Percentiles rank a stretch among this genome's conserved stretches.
Conservation (phyloP, 225 moss, liverwort and hornwort genomes). For the Neckera pumila region DNA sequence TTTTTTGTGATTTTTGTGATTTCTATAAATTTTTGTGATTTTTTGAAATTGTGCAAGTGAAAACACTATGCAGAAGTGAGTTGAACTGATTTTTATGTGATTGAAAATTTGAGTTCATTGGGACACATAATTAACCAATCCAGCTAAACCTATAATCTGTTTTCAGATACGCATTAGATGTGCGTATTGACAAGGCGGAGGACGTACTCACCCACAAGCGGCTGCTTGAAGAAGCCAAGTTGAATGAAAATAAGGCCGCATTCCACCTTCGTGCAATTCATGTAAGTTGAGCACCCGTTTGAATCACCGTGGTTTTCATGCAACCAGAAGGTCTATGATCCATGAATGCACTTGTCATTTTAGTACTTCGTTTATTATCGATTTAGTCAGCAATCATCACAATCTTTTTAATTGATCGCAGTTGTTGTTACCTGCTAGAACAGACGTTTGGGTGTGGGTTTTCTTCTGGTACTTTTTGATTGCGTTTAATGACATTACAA, state of each 20-base stretch:
- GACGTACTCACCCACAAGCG: constrained; percentile 92
- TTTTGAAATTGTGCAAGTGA: background rate
- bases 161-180: constrained; percentile 88
- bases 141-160: background rate
- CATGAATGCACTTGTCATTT: background rate
- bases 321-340: background rate
- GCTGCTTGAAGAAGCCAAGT: constrained; percentile 59
- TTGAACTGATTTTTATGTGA: background rate
- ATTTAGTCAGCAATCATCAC: background rate
- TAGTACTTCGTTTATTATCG: background rate
- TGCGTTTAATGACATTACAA: background rate
- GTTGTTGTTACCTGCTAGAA: background rate
- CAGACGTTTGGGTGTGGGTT: background rate
- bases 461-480: background rate
- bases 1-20: background rate
- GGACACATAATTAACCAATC: background rate
- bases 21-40: background rate
- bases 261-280: constrained; percentile 89
- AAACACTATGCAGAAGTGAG: background rate
- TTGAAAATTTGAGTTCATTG: background rate
- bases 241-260: constrained; percentile 64
- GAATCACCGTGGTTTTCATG: background rate
- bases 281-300: constrained; percentile 30
- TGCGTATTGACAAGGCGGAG: constrained; percentile 84
- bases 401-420: background rate